These are phyloP conservation scores for Fusarium sp. DNA, from an alignment of 2,329 filamentous ascomycete genomes.

Conservation along the genomic window DNA sequence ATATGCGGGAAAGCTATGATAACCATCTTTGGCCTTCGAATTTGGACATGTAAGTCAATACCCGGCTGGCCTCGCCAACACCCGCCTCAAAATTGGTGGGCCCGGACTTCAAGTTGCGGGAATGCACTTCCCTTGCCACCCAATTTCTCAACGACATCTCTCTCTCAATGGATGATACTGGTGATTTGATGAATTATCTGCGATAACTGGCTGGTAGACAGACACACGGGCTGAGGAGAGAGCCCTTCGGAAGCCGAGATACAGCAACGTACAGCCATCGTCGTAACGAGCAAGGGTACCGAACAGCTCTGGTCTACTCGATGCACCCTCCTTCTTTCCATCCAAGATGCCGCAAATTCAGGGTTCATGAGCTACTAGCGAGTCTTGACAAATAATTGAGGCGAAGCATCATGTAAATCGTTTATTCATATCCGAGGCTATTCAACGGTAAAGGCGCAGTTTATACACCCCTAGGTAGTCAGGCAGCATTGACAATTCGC, in stretches of 20 bases:
- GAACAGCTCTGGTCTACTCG: slow-evolving; percentile 3
- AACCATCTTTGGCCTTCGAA: neutral
- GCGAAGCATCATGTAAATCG: neutral
- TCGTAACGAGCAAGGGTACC: slow-evolving; percentile 45
- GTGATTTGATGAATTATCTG: slow-evolving; percentile 1
- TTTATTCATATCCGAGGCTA: slow-evolving; percentile 37
- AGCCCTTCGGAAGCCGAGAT: slow-evolving; percentile 70
- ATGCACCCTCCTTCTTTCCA: slow-evolving; percentile 45
- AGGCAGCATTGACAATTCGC: neutral
- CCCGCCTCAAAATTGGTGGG: slow-evolving; percentile 6
- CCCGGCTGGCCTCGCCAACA: neutral
- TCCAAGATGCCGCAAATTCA: slow-evolving; percentile 53
- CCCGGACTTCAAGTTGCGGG: slow-evolving; percentile 36
- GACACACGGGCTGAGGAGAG: slow-evolving; percentile 69
- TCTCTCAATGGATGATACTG: slow-evolving; percentile 11
- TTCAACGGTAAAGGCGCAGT: slow-evolving; percentile 1
- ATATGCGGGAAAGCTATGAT: slow-evolving; percentile 36
- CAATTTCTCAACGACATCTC: slow-evolving; percentile 20
- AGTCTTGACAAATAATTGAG: neutral
- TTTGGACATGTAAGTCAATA: neutral
- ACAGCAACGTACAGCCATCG: slow-evolving; percentile 70
- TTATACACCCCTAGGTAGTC: slow-evolving; percentile 27
- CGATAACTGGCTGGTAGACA: slow-evolving; percentile 64
- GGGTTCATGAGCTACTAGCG: slow-evolving; percentile 59
- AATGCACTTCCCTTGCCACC: slow-evolving; percentile 26